Evolutionary conservation across 208 protist genomes (phyloP).

Genomic region (Trypanosoma lewisi): DNA sequence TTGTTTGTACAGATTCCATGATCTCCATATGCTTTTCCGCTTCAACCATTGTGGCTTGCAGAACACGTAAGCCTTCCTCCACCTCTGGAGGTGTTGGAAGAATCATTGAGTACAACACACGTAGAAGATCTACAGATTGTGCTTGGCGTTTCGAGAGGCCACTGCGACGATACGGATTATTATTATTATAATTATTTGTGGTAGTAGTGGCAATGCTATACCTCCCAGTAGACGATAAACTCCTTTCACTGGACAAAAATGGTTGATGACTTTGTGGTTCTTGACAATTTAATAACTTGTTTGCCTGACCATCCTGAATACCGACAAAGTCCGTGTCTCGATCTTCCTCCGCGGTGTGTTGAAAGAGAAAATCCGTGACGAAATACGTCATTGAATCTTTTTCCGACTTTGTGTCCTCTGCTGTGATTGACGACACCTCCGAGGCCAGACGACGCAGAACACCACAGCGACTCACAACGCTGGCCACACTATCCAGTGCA

Average conservation of each 20-base stretch:
- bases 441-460: slow-evolving; percentile 56
- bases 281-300: not conserved
- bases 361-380: slow-evolving; percentile 27
- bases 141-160: slow-evolving; percentile 29
- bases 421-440: slow-evolving; percentile 21
- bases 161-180: slow-evolving; percentile 21
- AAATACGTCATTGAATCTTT: not conserved
- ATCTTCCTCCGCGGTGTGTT: slow-evolving; percentile 16
- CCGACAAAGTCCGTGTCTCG: not conserved
- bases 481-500: slow-evolving; percentile 54
- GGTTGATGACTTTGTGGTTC: not conserved
- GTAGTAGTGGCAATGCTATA: no score
- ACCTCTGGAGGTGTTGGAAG: slow-evolving; percentile 68
- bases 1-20: slow-evolving; percentile 32
- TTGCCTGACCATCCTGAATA: slow-evolving; percentile 6
- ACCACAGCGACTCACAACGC: slow-evolving; percentile 36
- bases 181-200: no score
- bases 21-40: slow-evolving; percentile 46
- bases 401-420: slow-evolving; percentile 3
- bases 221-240: not conserved
- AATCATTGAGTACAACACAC: slow-evolving; percentile 44
- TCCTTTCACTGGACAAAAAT: not conserved
- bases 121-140: slow-evolving; percentile 41
- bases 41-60: slow-evolving; percentile 42
- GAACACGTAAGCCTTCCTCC: slow-evolving; percentile 34